Evolutionary conservation across 192 early-diverging fungal genomes (phyloP).

Genomic region (Gorgonomyces haynaldii): DNA sequence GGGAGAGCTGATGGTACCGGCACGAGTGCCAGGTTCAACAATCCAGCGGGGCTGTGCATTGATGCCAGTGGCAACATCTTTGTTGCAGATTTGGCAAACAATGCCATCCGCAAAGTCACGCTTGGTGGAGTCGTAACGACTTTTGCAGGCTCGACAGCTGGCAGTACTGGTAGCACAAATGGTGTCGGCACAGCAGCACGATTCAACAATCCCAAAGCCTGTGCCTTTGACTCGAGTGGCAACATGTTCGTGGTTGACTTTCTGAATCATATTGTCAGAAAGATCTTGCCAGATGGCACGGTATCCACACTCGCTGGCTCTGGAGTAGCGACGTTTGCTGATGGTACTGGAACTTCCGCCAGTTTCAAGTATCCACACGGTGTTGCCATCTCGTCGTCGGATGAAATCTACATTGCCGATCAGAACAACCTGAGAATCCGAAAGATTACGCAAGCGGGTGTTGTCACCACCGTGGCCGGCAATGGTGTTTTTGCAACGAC

Average conservation of each 20-base stretch:
- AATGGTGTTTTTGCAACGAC: too few relatives aligned
- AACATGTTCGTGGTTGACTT: too few relatives aligned
- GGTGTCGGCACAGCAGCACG: too few relatives aligned
- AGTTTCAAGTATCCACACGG: background rate
- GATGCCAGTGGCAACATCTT: background rate
- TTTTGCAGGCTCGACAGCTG: too few relatives aligned
- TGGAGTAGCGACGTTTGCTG: background rate
- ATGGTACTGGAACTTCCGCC: background rate
- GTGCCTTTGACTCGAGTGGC: too few relatives aligned
- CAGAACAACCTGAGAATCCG: background rate
- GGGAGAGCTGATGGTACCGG: background rate
- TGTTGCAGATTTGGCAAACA: background rate
- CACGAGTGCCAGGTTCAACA: background rate
- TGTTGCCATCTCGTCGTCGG: background rate
- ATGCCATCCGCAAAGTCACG: background rate
- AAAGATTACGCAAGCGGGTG: background rate
- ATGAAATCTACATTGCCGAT: background rate
- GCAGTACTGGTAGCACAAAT: too few relatives aligned
- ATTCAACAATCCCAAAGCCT: too few relatives aligned
- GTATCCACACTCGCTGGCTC: too few relatives aligned
- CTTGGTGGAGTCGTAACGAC: background rate
- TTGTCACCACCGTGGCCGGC: too few relatives aligned
- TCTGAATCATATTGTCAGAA: too few relatives aligned
- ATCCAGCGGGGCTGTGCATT: background rate
- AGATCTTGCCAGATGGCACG: too few relatives aligned